Conservation (phyloP, 192 early-diverging fungal genomes). For the Gonapodya prolifera region DNA sequence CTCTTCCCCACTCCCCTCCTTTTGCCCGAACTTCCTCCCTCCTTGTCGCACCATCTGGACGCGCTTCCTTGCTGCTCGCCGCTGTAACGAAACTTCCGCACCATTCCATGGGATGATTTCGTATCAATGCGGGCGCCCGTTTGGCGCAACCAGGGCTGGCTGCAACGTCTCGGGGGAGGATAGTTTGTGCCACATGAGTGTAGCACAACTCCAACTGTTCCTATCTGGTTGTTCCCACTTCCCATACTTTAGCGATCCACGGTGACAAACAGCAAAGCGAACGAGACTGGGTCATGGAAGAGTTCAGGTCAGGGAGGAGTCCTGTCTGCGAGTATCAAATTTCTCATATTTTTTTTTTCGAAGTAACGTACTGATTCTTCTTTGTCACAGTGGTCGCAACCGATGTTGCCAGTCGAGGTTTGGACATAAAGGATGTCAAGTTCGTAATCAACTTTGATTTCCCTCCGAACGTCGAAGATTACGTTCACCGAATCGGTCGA, state of each 20-base stretch:
- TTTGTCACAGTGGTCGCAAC: slow-evolving; percentile 69
- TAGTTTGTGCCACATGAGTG: not conserved
- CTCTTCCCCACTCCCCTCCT: not conserved
- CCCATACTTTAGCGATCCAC: slow-evolving; percentile 59
- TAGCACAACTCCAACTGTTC: not conserved
- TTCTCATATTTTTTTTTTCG: not conserved
- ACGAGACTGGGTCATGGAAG: slow-evolving; percentile 88
- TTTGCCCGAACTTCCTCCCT: not conserved
- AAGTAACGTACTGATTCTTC: not conserved
- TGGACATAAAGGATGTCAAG: slow-evolving; percentile 24
- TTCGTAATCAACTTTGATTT: slow-evolving; percentile 13
- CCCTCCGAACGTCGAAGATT: slow-evolving; percentile 17
- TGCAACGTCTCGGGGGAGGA: not conserved
- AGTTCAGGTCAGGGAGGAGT: slow-evolving; percentile 76
- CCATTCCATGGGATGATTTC: not conserved
- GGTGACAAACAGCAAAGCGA: slow-evolving; percentile 93
- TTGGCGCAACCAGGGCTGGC: not conserved
- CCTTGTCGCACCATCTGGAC: not conserved
- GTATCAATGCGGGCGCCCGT: not conserved
- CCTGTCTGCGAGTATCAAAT: slow-evolving; percentile 50
- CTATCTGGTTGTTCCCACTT: not conserved
- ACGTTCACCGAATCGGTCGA: slow-evolving; percentile 8
- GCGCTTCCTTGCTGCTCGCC: not conserved
- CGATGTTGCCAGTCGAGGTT: slow-evolving; percentile 93
- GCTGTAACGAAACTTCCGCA: not conserved